Conservation (phyloP, 225 moss, liverwort and hornwort species). For the Ulota crispa region DNA sequence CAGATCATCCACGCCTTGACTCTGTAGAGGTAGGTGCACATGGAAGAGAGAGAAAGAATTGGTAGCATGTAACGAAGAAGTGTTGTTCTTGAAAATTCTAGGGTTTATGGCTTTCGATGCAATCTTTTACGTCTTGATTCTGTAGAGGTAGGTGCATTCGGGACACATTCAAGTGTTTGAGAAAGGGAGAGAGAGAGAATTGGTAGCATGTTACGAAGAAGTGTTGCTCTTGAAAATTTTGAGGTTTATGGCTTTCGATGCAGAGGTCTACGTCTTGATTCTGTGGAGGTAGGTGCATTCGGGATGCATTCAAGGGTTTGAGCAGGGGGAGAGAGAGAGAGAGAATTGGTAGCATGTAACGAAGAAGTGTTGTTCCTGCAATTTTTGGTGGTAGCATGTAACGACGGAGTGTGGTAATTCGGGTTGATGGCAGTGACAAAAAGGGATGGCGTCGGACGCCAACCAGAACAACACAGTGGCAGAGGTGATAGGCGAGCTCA, state of each 20-base stretch:
- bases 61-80: too few relatives aligned
- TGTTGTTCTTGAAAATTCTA: too few relatives aligned
- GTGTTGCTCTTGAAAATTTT: too few relatives aligned
- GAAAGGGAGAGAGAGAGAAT: neutral
- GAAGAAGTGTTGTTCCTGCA: too few relatives aligned
- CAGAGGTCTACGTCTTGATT: neutral
- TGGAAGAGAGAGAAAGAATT: too few relatives aligned
- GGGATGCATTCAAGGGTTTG: neutral
- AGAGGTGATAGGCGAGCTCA: conserved; percentile 51
- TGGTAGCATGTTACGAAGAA: too few relatives aligned
- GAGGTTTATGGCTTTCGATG: too few relatives aligned
- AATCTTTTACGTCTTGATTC: neutral
- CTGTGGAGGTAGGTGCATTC: neutral
- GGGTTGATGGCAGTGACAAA: conserved; percentile 19
- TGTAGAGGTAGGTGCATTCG: neutral
- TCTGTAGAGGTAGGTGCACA: neutral
- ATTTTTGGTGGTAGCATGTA: neutral
- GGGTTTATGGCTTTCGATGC: too few relatives aligned
- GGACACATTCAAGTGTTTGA: neutral
- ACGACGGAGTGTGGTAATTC: neutral
- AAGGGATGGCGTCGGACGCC: conserved; percentile 49
- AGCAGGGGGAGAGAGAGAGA: neutral
- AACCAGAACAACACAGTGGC: conserved; percentile 43
- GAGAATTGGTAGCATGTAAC: neutral
- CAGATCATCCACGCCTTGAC: neutral